phyloP scores from a whole-genome alignment of 495 filamentous ascomycete species.

The Talaromyces adpressus region DNA sequence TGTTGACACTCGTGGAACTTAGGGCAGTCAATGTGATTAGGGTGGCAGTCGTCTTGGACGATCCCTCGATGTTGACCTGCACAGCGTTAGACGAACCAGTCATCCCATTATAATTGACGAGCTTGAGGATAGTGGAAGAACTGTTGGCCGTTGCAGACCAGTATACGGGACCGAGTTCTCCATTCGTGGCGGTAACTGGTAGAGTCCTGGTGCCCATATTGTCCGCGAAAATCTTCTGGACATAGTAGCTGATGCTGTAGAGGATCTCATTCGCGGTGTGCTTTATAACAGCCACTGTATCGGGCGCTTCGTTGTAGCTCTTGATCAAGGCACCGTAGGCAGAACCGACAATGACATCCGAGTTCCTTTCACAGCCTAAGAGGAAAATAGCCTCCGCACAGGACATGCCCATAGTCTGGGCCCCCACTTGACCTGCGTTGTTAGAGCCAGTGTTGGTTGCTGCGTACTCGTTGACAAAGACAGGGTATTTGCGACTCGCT shows the following conservation, averaged over 20 bases:
- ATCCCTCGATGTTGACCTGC: no score
- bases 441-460: constrained; percentile 43
- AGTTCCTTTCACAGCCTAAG: constrained; percentile 61
- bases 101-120: constrained; percentile 19
- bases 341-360: constrained; percentile 47
- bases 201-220: constrained; percentile 51
- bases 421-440: constrained; percentile 16
- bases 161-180: constrained; percentile 47
- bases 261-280: constrained; percentile 38
- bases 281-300: constrained; percentile 34
- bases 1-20: no score
- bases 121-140: constrained; percentile 25
- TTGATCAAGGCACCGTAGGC: constrained; percentile 43
- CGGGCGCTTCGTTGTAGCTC: constrained; percentile 26
- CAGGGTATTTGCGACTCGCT: constrained; percentile 30
- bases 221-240: constrained; percentile 42
- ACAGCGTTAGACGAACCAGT: not conserved
- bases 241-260: constrained; percentile 26
- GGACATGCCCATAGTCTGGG: no score
- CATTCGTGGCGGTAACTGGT: constrained; percentile 30
- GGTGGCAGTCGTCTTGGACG: no score
- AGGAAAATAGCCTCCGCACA: constrained; percentile 54
- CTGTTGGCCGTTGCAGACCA: constrained; percentile 46
- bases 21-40: no score
- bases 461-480: constrained; percentile 51